Conservation (phyloP, 148 eudicot species). For the Nepenthes gracilis region DNA sequence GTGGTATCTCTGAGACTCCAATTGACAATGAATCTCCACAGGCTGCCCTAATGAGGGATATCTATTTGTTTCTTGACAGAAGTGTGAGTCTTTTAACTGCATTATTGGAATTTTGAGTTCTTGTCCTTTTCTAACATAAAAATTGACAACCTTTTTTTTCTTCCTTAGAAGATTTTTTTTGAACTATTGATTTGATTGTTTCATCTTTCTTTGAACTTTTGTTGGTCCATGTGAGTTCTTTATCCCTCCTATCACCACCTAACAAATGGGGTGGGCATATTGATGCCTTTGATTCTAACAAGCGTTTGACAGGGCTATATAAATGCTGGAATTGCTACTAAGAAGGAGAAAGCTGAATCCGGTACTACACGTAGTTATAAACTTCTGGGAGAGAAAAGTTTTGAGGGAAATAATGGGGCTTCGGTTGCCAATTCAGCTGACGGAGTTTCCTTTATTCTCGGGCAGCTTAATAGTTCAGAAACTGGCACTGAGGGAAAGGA, state of each 20-base stretch:
- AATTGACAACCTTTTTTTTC: constrained; percentile 9
- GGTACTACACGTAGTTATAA: constrained; percentile 37
- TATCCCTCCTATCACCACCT: too few relatives aligned
- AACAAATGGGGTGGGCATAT: too few relatives aligned
- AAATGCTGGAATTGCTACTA: constrained; percentile 78
- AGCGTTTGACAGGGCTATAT: constrained; percentile 68
- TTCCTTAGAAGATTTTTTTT: background rate
- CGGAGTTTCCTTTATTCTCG: constrained; percentile 76
- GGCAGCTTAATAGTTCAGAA: constrained; percentile 35
- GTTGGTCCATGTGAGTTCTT: background rate
- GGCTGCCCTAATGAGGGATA: constrained; percentile 59
- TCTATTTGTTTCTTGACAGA: constrained; percentile 73
- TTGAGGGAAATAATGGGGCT: constrained; percentile 36
- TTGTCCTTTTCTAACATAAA: background rate
- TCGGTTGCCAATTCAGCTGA: constrained; percentile 57
- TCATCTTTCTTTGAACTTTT: background rate
- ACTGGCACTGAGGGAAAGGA: constrained; percentile 16
- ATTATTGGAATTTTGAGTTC: background rate
- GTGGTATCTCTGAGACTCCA: constrained; percentile 57
- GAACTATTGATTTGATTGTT: background rate
- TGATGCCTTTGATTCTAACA: too few relatives aligned
- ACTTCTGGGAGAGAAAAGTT: constrained; percentile 47
- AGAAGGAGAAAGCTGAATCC: constrained; percentile 48
- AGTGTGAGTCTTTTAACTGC: constrained; percentile 48
- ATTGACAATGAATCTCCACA: constrained; percentile 33